These are phyloP conservation scores for Sarocladium brachiariae DNA, from an alignment of 2,329 filamentous ascomycete genomes.

Conservation along the genomic window DNA sequence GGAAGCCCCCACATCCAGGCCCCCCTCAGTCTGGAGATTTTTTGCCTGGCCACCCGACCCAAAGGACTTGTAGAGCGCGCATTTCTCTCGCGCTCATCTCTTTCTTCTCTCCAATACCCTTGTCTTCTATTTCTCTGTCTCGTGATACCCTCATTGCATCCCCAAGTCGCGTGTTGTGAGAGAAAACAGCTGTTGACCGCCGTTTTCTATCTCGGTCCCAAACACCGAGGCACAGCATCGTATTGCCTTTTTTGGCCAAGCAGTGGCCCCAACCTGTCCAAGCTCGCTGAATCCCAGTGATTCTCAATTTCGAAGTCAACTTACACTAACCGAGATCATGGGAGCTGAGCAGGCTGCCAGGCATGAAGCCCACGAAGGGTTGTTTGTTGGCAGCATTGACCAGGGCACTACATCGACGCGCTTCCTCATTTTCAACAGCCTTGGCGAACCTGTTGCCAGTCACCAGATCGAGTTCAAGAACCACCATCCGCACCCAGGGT, in stretches of 20 bases:
- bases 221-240: neutral
- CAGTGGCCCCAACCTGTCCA: neutral
- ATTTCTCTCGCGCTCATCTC: neutral
- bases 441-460: conserved; percentile 64
- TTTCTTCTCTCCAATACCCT: neutral
- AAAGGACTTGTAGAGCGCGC: conserved; percentile 1
- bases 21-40: conserved; percentile 2
- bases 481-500: conserved; percentile 70
- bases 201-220: neutral
- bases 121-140: neutral
- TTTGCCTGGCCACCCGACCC: neutral
- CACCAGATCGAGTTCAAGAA: conserved; percentile 74
- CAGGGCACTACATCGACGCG: conserved; percentile 73
- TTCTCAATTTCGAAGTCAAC: neutral
- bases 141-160: neutral
- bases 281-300: conserved; percentile 4
- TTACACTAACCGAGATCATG: neutral
- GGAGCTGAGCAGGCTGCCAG: conserved; percentile 18
- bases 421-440: conserved; percentile 79
- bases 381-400: conserved; percentile 72
- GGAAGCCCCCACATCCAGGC: neutral
- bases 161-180: neutral
- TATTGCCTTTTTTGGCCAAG: conserved; percentile 1
- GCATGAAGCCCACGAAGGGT: conserved; percentile 31
- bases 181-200: neutral